These are phyloP conservation scores for Solanum bulbocastanum DNA, from an alignment of 257 asterid genomes.

Conservation along the genomic window DNA sequence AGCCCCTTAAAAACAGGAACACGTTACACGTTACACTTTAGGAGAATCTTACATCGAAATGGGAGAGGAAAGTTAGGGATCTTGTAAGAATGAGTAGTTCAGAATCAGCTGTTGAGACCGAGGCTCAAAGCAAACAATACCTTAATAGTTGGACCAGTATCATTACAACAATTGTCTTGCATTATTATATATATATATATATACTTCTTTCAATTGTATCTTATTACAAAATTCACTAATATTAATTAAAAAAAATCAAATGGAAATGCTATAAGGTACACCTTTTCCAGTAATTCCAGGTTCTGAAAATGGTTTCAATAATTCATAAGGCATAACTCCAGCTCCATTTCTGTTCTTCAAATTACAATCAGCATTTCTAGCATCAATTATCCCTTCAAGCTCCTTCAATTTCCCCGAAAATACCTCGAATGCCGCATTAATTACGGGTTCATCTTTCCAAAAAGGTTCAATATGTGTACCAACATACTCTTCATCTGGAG, in stretches of 20 bases:
- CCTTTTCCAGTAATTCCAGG: slow-evolving; percentile 71
- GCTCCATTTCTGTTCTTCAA: slow-evolving; percentile 59
- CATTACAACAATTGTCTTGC: not conserved
- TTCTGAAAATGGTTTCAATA: slow-evolving; percentile 57
- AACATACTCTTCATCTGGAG: slow-evolving; percentile 76
- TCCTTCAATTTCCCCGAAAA: slow-evolving; percentile 34
- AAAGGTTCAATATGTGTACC: slow-evolving; percentile 28
- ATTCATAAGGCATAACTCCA: slow-evolving; percentile 62
- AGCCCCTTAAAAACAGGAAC: not conserved
- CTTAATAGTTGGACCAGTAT: too few relatives aligned
- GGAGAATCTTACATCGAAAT: not conserved
- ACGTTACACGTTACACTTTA: too few relatives aligned
- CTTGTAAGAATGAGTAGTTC: not conserved
- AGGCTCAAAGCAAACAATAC: not conserved
- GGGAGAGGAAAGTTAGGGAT: not conserved
- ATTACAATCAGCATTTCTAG: slow-evolving; percentile 22
- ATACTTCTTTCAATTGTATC: not conserved
- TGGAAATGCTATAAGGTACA: slow-evolving; percentile 69
- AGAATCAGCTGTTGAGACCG: not conserved
- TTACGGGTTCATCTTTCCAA: slow-evolving; percentile 29
- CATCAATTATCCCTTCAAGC: slow-evolving; percentile 65
- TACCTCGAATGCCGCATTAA: slow-evolving; percentile 38
- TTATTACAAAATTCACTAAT: not conserved
- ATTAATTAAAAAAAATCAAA: slow-evolving; percentile 5
- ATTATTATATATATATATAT: not conserved